These are phyloP conservation scores for Phenoliferia sp. DNA, from an alignment of 1,284 basidiomycete genomes.

Conservation along the genomic window DNA sequence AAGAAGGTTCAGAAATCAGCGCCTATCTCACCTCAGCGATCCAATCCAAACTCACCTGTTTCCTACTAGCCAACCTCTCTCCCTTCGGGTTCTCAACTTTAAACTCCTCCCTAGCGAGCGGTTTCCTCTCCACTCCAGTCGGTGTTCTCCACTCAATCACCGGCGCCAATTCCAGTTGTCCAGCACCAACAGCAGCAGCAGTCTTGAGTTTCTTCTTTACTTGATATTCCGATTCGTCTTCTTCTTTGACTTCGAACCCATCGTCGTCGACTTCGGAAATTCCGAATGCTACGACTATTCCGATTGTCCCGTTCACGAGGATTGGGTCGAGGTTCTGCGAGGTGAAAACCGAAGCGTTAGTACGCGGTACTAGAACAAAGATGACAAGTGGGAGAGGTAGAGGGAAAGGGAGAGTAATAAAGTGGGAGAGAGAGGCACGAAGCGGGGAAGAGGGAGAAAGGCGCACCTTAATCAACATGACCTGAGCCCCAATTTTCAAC, in stretches of 20 bases:
- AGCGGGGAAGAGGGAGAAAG: not conserved
- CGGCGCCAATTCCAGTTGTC: conserved; percentile 31
- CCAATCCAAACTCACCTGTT: conserved; percentile 23
- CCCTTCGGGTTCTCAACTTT: conserved; percentile 80
- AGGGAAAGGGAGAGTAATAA: not conserved
- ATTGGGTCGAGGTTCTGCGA: conserved; percentile 56
- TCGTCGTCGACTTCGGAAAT: conserved; percentile 35
- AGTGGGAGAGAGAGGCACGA: not conserved
- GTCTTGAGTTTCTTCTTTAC: conserved; percentile 44
- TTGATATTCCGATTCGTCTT: conserved; percentile 41
- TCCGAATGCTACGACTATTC: conserved; percentile 63
- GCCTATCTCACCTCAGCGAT: not conserved
- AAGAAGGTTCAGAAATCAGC: not conserved
- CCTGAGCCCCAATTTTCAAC: conserved; percentile 61
- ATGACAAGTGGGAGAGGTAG: not conserved
- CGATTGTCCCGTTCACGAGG: conserved; percentile 79
- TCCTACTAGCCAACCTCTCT: conserved; percentile 54
- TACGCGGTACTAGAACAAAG: not conserved
- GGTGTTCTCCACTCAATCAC: conserved; percentile 28
- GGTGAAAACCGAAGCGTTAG: not conserved
- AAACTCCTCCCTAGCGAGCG: conserved; percentile 62
- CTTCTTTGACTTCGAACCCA: conserved; percentile 37
- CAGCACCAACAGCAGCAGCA: conserved; percentile 14
- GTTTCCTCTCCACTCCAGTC: conserved; percentile 16
- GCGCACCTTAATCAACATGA: conserved; percentile 62